Conservation (phyloP, 306 rosid species). For the Canavalia gladiata region DNA sequence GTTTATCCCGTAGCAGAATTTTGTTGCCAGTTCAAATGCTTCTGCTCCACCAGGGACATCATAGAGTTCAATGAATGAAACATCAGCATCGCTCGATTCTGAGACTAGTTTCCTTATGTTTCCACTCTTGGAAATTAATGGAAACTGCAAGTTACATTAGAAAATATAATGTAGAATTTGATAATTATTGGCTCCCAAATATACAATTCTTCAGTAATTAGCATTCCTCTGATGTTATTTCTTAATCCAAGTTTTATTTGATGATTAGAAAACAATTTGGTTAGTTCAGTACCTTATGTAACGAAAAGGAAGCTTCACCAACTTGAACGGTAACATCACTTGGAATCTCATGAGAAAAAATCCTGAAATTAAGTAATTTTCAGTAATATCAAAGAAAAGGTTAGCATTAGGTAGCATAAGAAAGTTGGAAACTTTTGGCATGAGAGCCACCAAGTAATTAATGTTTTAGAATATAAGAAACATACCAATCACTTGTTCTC, state of each 20-base stretch:
- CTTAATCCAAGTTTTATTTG: slow-evolving; percentile 6
- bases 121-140: slow-evolving; percentile 84
- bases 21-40: slow-evolving; percentile 88
- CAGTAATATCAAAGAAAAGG: slow-evolving; percentile 22
- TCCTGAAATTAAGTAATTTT: slow-evolving; percentile 61
- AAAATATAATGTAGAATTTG: slow-evolving; percentile 25
- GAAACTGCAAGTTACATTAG: slow-evolving; percentile 69
- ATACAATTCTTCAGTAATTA: too few relatives aligned
- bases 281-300: slow-evolving; percentile 77
- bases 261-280: not conserved
- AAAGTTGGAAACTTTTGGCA: not conserved
- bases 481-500: slow-evolving; percentile 88
- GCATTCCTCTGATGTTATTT: too few relatives aligned
- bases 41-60: slow-evolving; percentile 89
- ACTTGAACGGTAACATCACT: slow-evolving; percentile 79
- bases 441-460: not conserved
- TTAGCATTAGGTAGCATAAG: slow-evolving; percentile 29
- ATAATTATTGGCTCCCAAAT: not conserved
- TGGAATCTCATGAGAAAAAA: slow-evolving; percentile 89
- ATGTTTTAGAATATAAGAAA: slow-evolving; percentile 24
- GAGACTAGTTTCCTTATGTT: slow-evolving; percentile 73
- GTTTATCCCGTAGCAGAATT: slow-evolving; percentile 89
- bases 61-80: slow-evolving; percentile 65
- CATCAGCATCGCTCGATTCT: slow-evolving; percentile 72
- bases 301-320: slow-evolving; percentile 76